phyloP scores from a whole-genome alignment of 495 filamentous ascomycete genomes.

The Amorphotheca resinae region DNA sequence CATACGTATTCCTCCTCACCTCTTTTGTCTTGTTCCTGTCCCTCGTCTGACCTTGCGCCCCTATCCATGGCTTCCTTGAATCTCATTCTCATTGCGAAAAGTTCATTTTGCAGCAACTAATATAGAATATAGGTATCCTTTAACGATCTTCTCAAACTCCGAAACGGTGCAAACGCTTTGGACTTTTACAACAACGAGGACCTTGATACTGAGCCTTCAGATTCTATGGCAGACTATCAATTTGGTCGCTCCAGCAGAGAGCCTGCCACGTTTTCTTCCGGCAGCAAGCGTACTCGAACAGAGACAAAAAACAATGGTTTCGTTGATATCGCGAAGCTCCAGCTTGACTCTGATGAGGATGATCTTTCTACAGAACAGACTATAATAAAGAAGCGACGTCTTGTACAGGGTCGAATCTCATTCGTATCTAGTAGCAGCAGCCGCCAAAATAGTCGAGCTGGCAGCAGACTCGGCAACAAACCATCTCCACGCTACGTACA shows the following conservation, averaged over 20 bases:
- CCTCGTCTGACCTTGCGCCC: no score
- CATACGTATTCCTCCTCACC: no score
- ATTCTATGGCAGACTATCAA: slow-evolving; percentile 2
- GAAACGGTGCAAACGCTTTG: slow-evolving; percentile 21
- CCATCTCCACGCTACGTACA: not conserved
- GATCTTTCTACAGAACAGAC: slow-evolving; percentile 1
- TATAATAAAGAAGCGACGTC: slow-evolving; percentile 11
- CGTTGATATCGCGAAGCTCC: slow-evolving; percentile 3
- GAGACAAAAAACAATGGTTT: slow-evolving; percentile 5
- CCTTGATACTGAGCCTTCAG: not conserved
- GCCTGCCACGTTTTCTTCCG: slow-evolving; percentile 1
- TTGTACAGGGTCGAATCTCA: slow-evolving; percentile 10
- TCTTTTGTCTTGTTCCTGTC: no score
- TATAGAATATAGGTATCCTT: not conserved
- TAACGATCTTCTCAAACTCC: slow-evolving; percentile 10
- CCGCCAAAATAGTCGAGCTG: slow-evolving; percentile 8
- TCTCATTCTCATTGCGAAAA: no score
- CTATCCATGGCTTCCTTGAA: no score
- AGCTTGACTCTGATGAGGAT: slow-evolving; percentile 12
- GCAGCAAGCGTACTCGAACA: slow-evolving; percentile 12
- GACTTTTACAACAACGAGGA: slow-evolving; percentile 17
- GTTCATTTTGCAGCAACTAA: no score
- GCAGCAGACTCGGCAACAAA: no score
- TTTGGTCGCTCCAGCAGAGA: slow-evolving; percentile 1
- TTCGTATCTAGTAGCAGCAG: slow-evolving; percentile 1